phyloP scores from a whole-genome alignment of 441 rosid species.

The Monsonia emarginata region DNA sequence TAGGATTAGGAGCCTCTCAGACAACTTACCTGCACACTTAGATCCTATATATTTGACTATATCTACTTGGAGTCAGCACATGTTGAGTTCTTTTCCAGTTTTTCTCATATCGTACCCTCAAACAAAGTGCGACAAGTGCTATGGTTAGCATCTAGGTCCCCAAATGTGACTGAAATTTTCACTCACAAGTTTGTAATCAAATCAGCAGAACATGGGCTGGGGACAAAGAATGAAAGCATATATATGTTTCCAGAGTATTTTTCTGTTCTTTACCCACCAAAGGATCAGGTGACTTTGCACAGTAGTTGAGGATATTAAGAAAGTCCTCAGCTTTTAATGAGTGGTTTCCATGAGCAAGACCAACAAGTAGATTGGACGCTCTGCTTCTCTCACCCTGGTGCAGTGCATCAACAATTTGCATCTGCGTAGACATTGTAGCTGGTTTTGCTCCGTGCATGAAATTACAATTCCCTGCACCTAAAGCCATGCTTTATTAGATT shows the following conservation, averaged over 20 bases:
- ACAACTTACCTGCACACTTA: neutral
- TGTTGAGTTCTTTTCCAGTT: neutral
- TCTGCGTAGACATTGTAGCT: slow-evolving; percentile 25
- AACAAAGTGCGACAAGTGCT: neutral
- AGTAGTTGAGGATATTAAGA: slow-evolving; percentile 43
- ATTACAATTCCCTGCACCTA: slow-evolving; percentile 30
- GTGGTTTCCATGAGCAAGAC: slow-evolving; percentile 29
- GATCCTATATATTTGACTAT: neutral
- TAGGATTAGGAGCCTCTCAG: neutral
- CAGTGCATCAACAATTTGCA: slow-evolving; percentile 59
- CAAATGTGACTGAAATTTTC: neutral
- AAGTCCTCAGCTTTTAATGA: slow-evolving; percentile 38
- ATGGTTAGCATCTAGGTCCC: neutral
- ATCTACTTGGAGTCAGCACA: neutral
- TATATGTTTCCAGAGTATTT: slow-evolving; percentile 8
- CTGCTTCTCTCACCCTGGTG: slow-evolving; percentile 45
- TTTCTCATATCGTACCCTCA: neutral
- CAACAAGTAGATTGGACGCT: slow-evolving; percentile 57
- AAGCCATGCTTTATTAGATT: neutral
- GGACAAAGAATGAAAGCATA: slow-evolving; percentile 3
- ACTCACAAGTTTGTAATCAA: neutral
- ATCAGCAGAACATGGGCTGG: neutral
- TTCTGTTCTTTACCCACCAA: slow-evolving; percentile 42
- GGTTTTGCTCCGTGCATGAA: slow-evolving; percentile 24
- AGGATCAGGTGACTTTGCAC: slow-evolving; percentile 70